Percentiles rank a stretch among this genome's conserved stretches.
Conservation (phyloP, 768 basidiomycete genomes). For the Mycena maculata region DNA sequence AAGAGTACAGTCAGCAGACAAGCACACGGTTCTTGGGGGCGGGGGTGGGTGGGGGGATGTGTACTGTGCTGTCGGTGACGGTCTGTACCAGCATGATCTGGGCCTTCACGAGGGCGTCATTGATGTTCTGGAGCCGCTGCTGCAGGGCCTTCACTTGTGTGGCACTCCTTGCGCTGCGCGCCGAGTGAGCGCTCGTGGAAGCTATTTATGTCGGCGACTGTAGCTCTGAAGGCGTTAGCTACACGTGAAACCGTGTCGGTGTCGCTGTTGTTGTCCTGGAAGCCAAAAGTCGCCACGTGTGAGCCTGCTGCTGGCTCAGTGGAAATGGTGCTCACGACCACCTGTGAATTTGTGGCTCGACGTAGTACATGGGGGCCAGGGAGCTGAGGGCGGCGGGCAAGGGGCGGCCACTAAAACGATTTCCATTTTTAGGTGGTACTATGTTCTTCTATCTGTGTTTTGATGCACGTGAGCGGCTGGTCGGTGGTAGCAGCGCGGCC, state of each 20-base stretch:
- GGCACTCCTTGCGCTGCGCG: too few species aligned
- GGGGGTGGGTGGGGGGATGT: too few species aligned
- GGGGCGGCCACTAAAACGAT: too few species aligned
- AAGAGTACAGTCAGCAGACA: constrained; percentile 1
- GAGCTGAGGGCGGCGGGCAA: neutral
- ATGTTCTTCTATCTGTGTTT: too few species aligned
- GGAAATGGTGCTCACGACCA: constrained; percentile 10
- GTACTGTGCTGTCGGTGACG: neutral
- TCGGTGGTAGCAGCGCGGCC: too few species aligned
- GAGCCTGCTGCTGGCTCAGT: constrained; percentile 2
- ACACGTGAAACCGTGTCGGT: too few species aligned
- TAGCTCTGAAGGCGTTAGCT: neutral
- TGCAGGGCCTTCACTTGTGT: neutral
- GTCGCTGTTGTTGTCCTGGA: neutral
- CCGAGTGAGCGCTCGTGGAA: neutral
- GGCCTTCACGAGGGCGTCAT: too few species aligned
- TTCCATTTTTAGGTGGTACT: too few species aligned
- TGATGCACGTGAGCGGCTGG: too few species aligned
- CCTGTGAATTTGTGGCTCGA: neutral
- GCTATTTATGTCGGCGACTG: neutral
- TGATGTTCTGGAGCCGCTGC: too few species aligned
- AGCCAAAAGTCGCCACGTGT: constrained; percentile 1
- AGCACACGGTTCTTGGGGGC: neutral
- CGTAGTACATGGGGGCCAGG: neutral
- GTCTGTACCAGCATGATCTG: neutral